Conservation (phyloP, 2,329 filamentous ascomycete genomes). For the Purpureocillium lavendulum region DNA sequence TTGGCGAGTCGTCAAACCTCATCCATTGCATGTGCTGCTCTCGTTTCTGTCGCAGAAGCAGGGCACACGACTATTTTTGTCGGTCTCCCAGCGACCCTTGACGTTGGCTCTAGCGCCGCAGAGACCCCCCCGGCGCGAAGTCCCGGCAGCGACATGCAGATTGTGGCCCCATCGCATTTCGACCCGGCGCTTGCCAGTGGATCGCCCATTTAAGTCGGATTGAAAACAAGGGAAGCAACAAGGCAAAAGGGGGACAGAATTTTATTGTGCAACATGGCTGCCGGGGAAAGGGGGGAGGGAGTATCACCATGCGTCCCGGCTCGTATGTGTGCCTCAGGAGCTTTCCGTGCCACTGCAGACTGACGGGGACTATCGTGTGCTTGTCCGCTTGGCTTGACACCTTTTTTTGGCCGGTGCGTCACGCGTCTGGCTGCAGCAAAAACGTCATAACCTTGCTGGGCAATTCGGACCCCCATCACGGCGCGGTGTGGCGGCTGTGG, state of each 20-base stretch:
- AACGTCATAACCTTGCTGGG: slow-evolving; percentile 4
- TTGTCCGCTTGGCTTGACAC: neutral
- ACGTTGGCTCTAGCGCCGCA: neutral
- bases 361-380: too few species aligned
- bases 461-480: slow-evolving; percentile 3
- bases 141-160: slow-evolving; percentile 6
- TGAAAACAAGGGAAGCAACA: neutral
- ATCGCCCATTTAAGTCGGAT: slow-evolving; percentile 5
- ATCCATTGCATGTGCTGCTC: too few species aligned
- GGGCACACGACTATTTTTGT: too few species aligned
- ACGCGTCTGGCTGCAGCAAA: slow-evolving; percentile 5
- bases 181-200: slow-evolving; percentile 5
- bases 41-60: too few species aligned
- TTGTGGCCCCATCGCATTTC: slow-evolving; percentile 6
- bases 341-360: neutral
- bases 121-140: slow-evolving; percentile 1
- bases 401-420: neutral
- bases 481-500: slow-evolving; percentile 3
- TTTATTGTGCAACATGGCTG: neutral
- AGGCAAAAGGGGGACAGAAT: neutral
- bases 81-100: neutral
- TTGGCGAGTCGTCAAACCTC: too few species aligned
- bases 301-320: too few species aligned
- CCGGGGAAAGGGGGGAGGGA: too few species aligned
- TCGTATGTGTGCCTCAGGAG: too few species aligned